Percentiles rank a stretch among this genome's conserved stretches.
Evolutionary conservation across 2,329 filamentous ascomycete genomes (phyloP).

Genomic region (Neurospora sp.): DNA sequence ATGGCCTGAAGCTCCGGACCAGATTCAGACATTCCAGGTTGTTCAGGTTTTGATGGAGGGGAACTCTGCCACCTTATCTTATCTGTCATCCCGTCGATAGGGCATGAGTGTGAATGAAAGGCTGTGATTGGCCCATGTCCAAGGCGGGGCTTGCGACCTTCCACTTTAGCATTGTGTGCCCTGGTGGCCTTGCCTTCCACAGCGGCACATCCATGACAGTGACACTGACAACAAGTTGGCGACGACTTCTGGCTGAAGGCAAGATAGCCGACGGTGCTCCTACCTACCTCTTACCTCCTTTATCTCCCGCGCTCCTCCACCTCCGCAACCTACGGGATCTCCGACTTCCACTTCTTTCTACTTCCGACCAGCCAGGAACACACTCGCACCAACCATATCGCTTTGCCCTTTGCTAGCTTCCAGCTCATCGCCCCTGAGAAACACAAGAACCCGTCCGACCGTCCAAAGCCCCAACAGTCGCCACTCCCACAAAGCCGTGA

Average conservation of each 20-base stretch:
- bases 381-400: background rate
- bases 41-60: background rate
- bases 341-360: background rate
- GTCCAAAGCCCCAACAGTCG: slow-evolving; percentile 5
- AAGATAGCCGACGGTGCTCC: background rate
- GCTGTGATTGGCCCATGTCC: slow-evolving; percentile 8
- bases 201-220: background rate
- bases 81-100: slow-evolving; percentile 2
- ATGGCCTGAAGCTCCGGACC: background rate
- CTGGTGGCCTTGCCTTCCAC: background rate
- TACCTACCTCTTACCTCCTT: background rate
- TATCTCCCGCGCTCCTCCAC: background rate
- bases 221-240: background rate
- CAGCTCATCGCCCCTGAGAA: background rate
- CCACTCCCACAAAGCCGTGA: slow-evolving; percentile 11
- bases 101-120: slow-evolving; percentile 8
- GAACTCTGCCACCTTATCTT: background rate
- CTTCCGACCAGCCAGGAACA: background rate
- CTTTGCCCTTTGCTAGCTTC: background rate
- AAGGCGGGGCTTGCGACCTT: background rate
- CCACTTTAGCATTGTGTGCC: background rate
- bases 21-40: background rate
- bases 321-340: background rate
- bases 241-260: background rate
- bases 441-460: background rate